Evolutionary conservation across 192 early-diverging fungal species (phyloP).

Genomic region (Podila epicladia): DNA sequence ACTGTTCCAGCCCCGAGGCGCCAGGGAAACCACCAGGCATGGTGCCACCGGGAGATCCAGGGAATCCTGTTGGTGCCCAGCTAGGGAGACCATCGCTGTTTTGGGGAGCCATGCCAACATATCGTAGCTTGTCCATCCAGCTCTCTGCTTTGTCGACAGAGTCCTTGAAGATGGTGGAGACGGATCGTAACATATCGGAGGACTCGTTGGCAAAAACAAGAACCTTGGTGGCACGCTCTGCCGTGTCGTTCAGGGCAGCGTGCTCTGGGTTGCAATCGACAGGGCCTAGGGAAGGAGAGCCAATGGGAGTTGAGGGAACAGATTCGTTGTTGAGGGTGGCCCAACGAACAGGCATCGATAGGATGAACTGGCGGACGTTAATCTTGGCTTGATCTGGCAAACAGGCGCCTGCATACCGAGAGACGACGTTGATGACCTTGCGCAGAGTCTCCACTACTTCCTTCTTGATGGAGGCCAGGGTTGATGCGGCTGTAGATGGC

Average conservation of each 20-base stretch:
- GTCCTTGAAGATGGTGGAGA: slow-evolving; percentile 73
- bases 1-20: slow-evolving; percentile 37
- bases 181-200: slow-evolving; percentile 70
- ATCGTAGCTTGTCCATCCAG: slow-evolving; percentile 62
- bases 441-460: slow-evolving; percentile 88
- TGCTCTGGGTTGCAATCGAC: slow-evolving; percentile 34
- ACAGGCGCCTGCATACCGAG: slow-evolving; percentile 84
- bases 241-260: slow-evolving; percentile 37
- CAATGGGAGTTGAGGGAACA: slow-evolving; percentile 49
- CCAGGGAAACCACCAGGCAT: slow-evolving; percentile 49
- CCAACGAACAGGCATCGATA: slow-evolving; percentile 85
- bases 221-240: slow-evolving; percentile 70
- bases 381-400: slow-evolving; percentile 84
- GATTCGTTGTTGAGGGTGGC: slow-evolving; percentile 58
- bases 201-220: slow-evolving; percentile 77
- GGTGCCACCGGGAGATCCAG: slow-evolving; percentile 15
- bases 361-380: slow-evolving; percentile 85
- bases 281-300: slow-evolving; percentile 52
- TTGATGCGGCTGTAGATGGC: slow-evolving; percentile 48
- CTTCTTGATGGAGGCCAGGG: slow-evolving; percentile 69
- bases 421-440: slow-evolving; percentile 88
- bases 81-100: slow-evolving; percentile 44
- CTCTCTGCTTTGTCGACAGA: slow-evolving; percentile 74
- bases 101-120: slow-evolving; percentile 48
- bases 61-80: slow-evolving; percentile 53